Conservation (phyloP, 1,284 basidiomycete species). For the Trichosporon coremiiforme region DNA sequence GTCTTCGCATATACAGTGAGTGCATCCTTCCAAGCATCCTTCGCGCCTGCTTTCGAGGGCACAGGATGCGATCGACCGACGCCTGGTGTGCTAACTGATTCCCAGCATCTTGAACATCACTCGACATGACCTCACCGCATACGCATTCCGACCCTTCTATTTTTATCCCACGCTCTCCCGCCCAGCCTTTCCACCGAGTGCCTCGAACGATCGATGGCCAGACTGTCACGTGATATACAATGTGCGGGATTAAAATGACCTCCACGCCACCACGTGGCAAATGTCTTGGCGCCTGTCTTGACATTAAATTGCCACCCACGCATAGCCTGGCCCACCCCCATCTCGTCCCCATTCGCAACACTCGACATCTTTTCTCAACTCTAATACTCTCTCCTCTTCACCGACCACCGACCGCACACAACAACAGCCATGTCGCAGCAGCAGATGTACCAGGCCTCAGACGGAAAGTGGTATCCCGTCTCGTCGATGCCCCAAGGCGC, state of each 20-base stretch:
- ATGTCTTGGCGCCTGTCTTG: background rate
- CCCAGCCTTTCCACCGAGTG: background rate
- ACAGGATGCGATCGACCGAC: background rate
- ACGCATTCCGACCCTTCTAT: conserved; percentile 7
- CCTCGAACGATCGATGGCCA: background rate
- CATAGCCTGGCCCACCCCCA: background rate
- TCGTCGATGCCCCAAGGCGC: conserved; percentile 28
- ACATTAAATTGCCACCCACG: background rate
- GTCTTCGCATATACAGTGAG: background rate
- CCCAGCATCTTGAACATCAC: background rate
- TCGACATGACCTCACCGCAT: background rate
- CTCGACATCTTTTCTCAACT: background rate
- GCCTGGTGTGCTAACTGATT: background rate
- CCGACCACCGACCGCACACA: background rate
- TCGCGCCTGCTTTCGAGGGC: too few species aligned
- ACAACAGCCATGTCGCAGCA: conserved; percentile 13
- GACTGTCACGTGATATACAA: background rate
- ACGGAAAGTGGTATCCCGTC: conserved; percentile 35
- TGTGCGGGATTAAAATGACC: background rate
- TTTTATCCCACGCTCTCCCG: conserved; percentile 6
- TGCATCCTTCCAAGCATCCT: background rate
- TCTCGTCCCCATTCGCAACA: background rate
- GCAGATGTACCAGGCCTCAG: conserved; percentile 33
- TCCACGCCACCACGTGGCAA: background rate
- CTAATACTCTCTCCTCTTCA: background rate